These are phyloP conservation scores for Pyricularia sp. DNA, from an alignment of 2,329 filamentous ascomycete species.

Conservation along the genomic window DNA sequence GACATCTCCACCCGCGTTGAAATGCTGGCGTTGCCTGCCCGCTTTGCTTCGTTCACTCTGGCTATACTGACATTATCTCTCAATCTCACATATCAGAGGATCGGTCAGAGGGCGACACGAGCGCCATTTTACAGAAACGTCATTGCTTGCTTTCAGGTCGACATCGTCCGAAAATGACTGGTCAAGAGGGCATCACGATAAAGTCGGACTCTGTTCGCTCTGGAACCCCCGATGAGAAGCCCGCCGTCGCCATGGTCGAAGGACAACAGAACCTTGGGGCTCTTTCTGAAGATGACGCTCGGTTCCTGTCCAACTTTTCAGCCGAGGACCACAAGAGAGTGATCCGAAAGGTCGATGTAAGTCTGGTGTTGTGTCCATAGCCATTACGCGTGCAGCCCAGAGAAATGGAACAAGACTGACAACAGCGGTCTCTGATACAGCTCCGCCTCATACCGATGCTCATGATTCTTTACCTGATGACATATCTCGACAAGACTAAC, in stretches of 20 bases:
- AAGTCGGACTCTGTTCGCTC: not conserved
- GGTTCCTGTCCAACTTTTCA: not conserved
- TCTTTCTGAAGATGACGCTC: constrained; percentile 1
- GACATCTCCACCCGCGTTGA: not conserved
- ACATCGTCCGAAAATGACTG: not conserved
- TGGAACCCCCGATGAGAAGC: not conserved
- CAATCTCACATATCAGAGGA: too few relatives aligned
- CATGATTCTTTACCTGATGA: constrained; percentile 57
- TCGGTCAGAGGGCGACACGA: too few relatives aligned
- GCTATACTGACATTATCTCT: too few relatives aligned
- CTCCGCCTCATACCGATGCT: constrained; percentile 48
- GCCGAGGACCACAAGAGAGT: not conserved
- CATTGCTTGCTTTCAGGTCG: not conserved
- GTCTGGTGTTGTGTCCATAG: not conserved
- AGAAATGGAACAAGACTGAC: not conserved
- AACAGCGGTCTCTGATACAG: not conserved
- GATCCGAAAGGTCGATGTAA: constrained; percentile 1
- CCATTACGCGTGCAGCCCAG: too few relatives aligned
- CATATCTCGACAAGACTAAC: constrained; percentile 47
- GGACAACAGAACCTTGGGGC: not conserved
- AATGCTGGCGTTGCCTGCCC: not conserved
- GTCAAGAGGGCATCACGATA: not conserved
- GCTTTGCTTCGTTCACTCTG: not conserved
- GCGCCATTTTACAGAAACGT: too few relatives aligned
- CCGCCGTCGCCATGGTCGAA: not conserved